phyloP scores from a whole-genome alignment of 2,329 filamentous ascomycete genomes.

The Delphinella strobiligena region DNA sequence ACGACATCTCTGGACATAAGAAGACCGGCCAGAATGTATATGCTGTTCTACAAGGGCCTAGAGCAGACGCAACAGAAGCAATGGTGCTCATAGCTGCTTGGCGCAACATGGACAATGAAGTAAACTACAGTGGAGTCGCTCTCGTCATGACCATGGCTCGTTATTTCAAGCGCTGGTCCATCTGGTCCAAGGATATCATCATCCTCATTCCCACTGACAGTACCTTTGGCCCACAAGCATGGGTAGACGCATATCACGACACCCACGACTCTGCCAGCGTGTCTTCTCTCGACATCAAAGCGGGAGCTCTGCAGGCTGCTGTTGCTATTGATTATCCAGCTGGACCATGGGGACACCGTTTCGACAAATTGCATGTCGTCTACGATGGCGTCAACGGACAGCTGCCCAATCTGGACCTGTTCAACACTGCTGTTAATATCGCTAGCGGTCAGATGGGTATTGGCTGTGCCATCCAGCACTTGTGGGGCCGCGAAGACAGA shows the following conservation, averaged over 20 bases:
- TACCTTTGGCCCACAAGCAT: constrained; percentile 81
- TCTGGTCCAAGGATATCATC: constrained; percentile 99
- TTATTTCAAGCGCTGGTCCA: constrained; percentile 95
- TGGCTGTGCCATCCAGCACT: constrained; percentile 68
- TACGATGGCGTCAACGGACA: constrained; percentile 96
- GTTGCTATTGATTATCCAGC: constrained; percentile 83
- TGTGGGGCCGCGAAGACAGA: constrained; percentile 63
- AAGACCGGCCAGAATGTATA: constrained; percentile 84
- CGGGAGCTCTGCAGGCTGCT: constrained; percentile 82
- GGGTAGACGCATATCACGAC: constrained; percentile 96
- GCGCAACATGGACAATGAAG: constrained; percentile 63
- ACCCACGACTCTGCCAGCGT: constrained; percentile 62
- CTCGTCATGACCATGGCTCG: constrained; percentile 76
- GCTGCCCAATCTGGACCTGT: constrained; percentile 84
- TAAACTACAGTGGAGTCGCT: constrained; percentile 80
- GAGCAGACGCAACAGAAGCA: constrained; percentile 92
- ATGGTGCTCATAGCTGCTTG: constrained; percentile 86
- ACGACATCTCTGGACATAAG: constrained; percentile 61
- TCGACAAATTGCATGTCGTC: constrained; percentile 77
- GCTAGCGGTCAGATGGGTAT: constrained; percentile 89
- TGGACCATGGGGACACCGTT: constrained; percentile 58
- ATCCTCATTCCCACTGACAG: constrained; percentile 82
- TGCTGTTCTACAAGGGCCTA: constrained; percentile 80
- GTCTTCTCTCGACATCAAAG: constrained; percentile 72
- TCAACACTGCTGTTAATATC: constrained; percentile 86